Evolutionary conservation across 495 filamentous ascomycete genomes (phyloP), one percentile per base, ranked within the genome.

Genomic region (Aspergillus sparsus): DNA sequence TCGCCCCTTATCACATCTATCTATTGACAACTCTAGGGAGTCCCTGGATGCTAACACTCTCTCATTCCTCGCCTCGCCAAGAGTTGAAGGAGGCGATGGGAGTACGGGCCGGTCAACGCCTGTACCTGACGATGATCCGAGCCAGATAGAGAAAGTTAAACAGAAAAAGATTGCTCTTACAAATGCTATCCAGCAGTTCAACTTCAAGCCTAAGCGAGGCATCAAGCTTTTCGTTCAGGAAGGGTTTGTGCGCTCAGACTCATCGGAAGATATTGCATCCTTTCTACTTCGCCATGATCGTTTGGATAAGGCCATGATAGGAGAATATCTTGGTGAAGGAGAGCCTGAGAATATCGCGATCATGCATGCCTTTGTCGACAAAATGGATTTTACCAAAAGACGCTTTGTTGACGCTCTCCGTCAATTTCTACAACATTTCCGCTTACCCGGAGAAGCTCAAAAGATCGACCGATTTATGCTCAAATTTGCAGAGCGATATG

Each of bases 381-480:
- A 74, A 21, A 98, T 99, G 93, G 90, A 97, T 44, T 99, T 99
- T 60, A 80, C 84, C n/a, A 90, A 90, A 70, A 89, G 89, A 49
- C 89, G 92, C 9, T 99, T 99, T 62, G 93, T 97, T 11, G 94
- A 96, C 75, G 87, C 94, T 18, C 77, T 99, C 11, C 85, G 94
- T 31, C 84, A 89, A 53, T 99, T 98, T 68, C 78, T 99, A 12
- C 94, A 99, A 73, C 88, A 90, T 49, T 99, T 99, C 79, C 89
- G 94, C 34, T 77, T 99, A 10, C 94, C 94, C 1, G 94, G 94
- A 46, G 94, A 99, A 72, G 93, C 93, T 1, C 94, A 99, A 71
- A 99, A 99, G 78, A 99, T 99, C 63, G 94, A 99, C 85, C 89
- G 94, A 37, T 96, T 97, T 74, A 98, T 99, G 94, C 80, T 98